These are phyloP conservation scores for Zostera marina DNA, from an alignment of 116 monocot species.

Conservation along the genomic window DNA sequence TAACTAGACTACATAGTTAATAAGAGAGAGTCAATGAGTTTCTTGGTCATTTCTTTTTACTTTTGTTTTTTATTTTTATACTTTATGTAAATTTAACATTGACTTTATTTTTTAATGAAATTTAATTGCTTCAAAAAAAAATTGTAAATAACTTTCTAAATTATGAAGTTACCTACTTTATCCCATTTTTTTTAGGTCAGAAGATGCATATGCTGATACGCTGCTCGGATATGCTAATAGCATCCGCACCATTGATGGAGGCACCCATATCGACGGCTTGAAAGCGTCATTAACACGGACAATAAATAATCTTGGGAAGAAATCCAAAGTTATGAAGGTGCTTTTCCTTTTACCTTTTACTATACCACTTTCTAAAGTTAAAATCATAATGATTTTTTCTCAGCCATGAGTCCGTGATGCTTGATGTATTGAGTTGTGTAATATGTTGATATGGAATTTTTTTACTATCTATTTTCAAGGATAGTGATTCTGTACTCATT, in stretches of 20 bases:
- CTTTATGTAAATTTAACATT: too few species aligned
- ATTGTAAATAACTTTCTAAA: too few species aligned
- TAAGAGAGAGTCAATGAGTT: too few species aligned
- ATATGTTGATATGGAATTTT: too few species aligned
- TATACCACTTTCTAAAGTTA: not conserved
- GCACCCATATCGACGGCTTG: constrained; percentile 94
- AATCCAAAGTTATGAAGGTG: constrained; percentile 82
- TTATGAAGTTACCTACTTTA: not conserved
- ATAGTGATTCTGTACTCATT: too few species aligned
- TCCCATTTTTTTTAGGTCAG: constrained; percentile 38
- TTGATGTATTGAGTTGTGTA: not conserved
- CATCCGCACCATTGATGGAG: constrained; percentile 92
- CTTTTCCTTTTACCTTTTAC: not conserved
- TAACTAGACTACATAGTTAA: too few species aligned
- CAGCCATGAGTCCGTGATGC: not conserved
- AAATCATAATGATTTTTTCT: too few species aligned
- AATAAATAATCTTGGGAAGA: constrained; percentile 79
- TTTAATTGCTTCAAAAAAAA: too few species aligned
- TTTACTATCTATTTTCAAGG: too few species aligned
- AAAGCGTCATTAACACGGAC: constrained; percentile 91
- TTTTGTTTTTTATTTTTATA: too few species aligned
- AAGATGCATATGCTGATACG: constrained; percentile 88
- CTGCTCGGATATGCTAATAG: constrained; percentile 98
- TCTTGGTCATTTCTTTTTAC: too few species aligned
- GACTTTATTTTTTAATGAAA: too few species aligned